phyloP scores from a whole-genome alignment of 768 basidiomycete genomes.

The Nidula microcarpa region DNA sequence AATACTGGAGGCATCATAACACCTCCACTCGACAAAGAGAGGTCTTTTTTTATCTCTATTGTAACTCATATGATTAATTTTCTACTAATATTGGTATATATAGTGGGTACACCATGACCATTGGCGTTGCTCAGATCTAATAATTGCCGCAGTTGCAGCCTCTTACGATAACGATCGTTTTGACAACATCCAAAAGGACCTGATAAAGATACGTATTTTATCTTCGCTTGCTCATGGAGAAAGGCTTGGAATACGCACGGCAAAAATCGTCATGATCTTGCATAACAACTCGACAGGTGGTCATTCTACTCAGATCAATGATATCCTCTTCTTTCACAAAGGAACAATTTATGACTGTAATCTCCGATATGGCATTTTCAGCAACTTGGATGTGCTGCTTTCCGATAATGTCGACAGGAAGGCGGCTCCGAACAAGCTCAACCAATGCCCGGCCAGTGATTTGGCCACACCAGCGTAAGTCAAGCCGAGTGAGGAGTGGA shows the following conservation, averaged over 20 bases:
- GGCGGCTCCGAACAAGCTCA: slow-evolving; percentile 41
- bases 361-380: slow-evolving; percentile 31
- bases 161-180: slow-evolving; percentile 53
- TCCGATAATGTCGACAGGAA: not conserved
- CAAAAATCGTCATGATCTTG: slow-evolving; percentile 44
- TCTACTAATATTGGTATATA: too few relatives aligned
- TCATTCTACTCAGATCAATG: slow-evolving; percentile 42
- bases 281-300: slow-evolving; percentile 44
- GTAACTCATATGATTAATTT: too few relatives aligned
- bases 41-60: too few relatives aligned
- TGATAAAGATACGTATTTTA: slow-evolving; percentile 11
- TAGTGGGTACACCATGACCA: too few relatives aligned
- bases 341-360: slow-evolving; percentile 55
- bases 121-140: too few relatives aligned
- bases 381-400: not conserved
- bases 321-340: slow-evolving; percentile 54
- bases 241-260: slow-evolving; percentile 32
- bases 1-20: too few relatives aligned
- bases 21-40: too few relatives aligned
- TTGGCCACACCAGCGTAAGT: slow-evolving; percentile 59
- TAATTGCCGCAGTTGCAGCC: slow-evolving; percentile 25
- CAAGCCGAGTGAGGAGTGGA: slow-evolving; percentile 42
- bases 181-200: slow-evolving; percentile 48
- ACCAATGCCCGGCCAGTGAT: slow-evolving; percentile 49
- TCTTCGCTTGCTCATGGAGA: not conserved